Conservation (phyloP, 306 rosid genomes). For the Acacia melanoxylon region DNA sequence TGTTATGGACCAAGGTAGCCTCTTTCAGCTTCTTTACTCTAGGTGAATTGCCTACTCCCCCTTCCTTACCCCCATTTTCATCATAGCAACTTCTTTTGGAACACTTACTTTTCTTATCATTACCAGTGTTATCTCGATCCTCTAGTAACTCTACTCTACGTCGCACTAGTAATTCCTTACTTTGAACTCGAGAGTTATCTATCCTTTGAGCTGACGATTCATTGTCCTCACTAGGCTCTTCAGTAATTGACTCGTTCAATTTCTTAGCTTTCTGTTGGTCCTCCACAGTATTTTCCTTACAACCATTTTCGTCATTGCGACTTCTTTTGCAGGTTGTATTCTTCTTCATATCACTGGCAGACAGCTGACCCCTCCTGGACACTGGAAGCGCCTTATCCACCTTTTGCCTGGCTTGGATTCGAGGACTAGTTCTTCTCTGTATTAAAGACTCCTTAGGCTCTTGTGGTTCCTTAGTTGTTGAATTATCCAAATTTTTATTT, state of each 20-base stretch:
- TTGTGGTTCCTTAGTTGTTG: background rate
- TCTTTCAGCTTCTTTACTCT: background rate
- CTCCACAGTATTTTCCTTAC: background rate
- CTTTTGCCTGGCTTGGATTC: background rate
- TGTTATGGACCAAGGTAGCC: background rate
- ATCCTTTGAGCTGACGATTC: background rate
- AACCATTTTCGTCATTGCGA: background rate
- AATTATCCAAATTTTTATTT: background rate
- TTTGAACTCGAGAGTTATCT: background rate
- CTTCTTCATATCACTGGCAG: background rate
- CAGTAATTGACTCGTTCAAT: background rate
- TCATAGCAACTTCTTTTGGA: background rate
- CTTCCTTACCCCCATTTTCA: background rate
- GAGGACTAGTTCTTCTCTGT: constrained; percentile 4
- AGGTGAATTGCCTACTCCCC: background rate
- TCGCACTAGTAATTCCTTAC: background rate
- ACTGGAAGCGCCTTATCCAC: background rate
- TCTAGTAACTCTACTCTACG: constrained; percentile 10
- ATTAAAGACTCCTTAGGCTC: background rate
- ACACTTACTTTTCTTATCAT: background rate
- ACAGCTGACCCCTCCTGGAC: background rate
- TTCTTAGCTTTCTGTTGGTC: background rate
- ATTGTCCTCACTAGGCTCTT: background rate
- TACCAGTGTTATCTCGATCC: background rate
- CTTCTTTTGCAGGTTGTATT: background rate